Conservation (phyloP, 2,329 filamentous ascomycete genomes). For the Ceratocystis cubensis region DNA sequence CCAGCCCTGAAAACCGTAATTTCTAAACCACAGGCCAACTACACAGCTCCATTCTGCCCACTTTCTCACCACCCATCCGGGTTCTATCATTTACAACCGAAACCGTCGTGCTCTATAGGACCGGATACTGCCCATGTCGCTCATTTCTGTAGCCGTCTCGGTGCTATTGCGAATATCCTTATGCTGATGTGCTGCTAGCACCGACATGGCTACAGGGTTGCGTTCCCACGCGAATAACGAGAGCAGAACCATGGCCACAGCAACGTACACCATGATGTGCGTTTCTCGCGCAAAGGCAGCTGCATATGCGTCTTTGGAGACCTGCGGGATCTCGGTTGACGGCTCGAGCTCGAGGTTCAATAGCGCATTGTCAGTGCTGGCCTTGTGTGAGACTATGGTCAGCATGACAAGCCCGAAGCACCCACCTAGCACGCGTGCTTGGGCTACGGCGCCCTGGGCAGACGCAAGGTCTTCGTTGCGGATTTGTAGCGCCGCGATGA, state of each 20-base stretch:
- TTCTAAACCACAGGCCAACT: no score
- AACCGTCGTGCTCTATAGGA: slow-evolving; percentile 19
- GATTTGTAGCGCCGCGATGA: slow-evolving; percentile 42
- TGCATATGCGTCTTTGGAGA: slow-evolving; percentile 34
- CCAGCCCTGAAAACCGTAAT: background rate
- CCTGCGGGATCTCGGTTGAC: slow-evolving; percentile 29
- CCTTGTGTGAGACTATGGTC: slow-evolving; percentile 44
- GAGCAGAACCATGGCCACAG: slow-evolving; percentile 33
- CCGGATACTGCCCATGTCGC: slow-evolving; percentile 25
- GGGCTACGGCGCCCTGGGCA: slow-evolving; percentile 47
- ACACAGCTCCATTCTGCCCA: no score
- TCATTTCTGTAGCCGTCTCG: slow-evolving; percentile 31
- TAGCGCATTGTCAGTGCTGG: slow-evolving; percentile 31
- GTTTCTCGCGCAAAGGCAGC: slow-evolving; percentile 36
- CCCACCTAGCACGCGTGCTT: slow-evolving; percentile 48
- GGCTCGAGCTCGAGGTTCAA: slow-evolving; percentile 32
- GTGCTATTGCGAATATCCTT: slow-evolving; percentile 28
- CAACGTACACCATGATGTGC: slow-evolving; percentile 35
- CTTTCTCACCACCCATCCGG: no score
- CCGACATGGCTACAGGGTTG: slow-evolving; percentile 30
- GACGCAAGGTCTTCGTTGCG: slow-evolving; percentile 41
- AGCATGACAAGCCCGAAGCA: slow-evolving; percentile 46
- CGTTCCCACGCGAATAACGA: slow-evolving; percentile 36
- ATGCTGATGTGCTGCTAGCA: slow-evolving; percentile 26
- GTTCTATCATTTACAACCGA: background rate